Conservation (phyloP, 257 asterid genomes). For the Scutellaria baicalensis region DNA sequence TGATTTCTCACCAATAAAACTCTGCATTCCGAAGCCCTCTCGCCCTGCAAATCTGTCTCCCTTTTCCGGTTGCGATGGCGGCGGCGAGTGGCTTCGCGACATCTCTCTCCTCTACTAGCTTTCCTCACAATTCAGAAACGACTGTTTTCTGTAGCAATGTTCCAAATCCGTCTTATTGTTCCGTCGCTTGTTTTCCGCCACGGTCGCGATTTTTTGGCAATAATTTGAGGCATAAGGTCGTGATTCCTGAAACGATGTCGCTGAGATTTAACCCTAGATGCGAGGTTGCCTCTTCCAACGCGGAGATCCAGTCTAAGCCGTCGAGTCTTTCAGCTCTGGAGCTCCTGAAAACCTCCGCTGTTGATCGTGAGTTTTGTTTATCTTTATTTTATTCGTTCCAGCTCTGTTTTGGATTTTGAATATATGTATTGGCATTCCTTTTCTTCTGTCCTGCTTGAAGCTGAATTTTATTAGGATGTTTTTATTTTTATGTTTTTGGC, state of each 20-base stretch:
- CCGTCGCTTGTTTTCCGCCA: conserved; percentile 25
- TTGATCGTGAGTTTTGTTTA: conserved; percentile 48
- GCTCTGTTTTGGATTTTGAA: background rate
- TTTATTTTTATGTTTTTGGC: background rate
- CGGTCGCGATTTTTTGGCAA: conserved; percentile 9
- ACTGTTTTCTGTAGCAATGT: conserved; percentile 12
- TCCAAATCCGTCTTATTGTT: conserved; percentile 20
- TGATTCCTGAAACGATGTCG: conserved; percentile 16
- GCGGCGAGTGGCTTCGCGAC: conserved; percentile 35
- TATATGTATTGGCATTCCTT: background rate
- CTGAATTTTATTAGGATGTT: background rate
- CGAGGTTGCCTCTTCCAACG: conserved; percentile 22
- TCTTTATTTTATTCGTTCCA: background rate
- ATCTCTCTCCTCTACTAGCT: conserved; percentile 10
- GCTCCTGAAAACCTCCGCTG: conserved; percentile 68
- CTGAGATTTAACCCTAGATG: conserved; percentile 39
- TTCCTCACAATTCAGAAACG: background rate
- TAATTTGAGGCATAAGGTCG: conserved; percentile 21
- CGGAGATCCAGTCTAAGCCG: conserved; percentile 30
- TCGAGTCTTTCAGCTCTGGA: conserved; percentile 70
- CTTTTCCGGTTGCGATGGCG: conserved; percentile 31
- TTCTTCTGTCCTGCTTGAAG: background rate
- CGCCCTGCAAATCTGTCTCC: conserved; percentile 13
- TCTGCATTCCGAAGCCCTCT: conserved; percentile 18
- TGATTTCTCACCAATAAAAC: background rate